Evolutionary conservation across 345 rosid species (phyloP).

Genomic region (Lenwebbia sp.): DNA sequence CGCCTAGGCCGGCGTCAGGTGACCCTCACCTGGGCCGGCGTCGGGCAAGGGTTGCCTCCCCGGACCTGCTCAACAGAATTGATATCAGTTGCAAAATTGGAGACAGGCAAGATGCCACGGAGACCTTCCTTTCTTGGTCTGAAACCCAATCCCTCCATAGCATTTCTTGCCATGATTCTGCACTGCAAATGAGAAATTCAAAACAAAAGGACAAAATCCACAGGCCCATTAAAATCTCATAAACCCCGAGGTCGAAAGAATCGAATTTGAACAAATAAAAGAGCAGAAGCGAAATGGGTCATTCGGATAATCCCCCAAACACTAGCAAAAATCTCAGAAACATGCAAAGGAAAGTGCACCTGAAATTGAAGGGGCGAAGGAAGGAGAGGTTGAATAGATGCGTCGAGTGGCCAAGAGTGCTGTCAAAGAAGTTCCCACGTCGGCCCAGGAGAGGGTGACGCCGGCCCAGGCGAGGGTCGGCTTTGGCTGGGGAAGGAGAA

Average conservation of each 20-base stretch:
- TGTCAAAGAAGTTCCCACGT: constrained; percentile 50
- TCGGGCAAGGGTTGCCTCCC: no score
- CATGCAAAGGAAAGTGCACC: not conserved
- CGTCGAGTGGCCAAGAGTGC: constrained; percentile 48
- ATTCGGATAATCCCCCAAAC: not conserved
- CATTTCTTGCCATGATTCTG: constrained; percentile 27
- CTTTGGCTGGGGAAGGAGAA: no score
- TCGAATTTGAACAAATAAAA: not conserved
- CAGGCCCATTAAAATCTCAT: not conserved
- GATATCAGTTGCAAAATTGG: constrained; percentile 71
- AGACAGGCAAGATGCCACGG: constrained; percentile 40
- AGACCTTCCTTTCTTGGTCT: constrained; percentile 38
- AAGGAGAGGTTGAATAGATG: constrained; percentile 32
- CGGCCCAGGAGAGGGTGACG: no score
- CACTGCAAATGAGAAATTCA: constrained; percentile 23
- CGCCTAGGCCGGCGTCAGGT: no score
- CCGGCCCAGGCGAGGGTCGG: no score
- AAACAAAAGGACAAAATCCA: not conserved
- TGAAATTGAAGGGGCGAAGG: constrained; percentile 6
- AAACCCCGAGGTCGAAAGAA: not conserved
- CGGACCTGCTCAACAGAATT: constrained; percentile 71
- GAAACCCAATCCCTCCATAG: constrained; percentile 35
- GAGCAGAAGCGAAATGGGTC: constrained; percentile 2
- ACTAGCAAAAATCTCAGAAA: not conserved
- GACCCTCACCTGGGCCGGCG: no score